Base-by-base conservation (phyloP, 192 early-diverging fungal species). In the Backusella psychrophila region DNA sequence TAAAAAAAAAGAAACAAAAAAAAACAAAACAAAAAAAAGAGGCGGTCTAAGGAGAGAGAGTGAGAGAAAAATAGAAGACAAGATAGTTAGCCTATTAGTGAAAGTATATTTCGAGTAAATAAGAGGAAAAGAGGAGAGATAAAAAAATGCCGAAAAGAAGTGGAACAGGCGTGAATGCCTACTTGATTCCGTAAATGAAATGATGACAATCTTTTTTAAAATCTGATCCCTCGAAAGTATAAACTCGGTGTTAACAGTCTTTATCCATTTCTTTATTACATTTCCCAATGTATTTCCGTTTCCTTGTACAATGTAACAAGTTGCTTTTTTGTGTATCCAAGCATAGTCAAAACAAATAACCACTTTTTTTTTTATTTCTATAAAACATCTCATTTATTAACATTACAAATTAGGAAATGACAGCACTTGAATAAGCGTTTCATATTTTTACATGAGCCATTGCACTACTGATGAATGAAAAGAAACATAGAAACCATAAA, bases 1-100 rank as follows among this genome's bases (percentile, higher is more conserved):
- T 21, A 6, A 71, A 71, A 71, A 71, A 71, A 44, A 71, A 71
- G 11, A 56, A 26, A n/a, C n/a, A n/a, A n/a, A n/a, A n/a, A n/a
- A n/a, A n/a, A n/a, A n/a, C n/a, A n/a, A n/a, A n/a, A n/a, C n/a
- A 56, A 23, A 23, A 56, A 56, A 56, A 56, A 23, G 53, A 8
- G 53, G 21, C 19, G 21, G 21, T 56, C 9, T 23, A 56, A 56
- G 53, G 53, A 26, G 26, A 53, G 29, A 53, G 31, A 73, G 15
- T 15, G 42, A 44, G 17, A 6, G 17, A 49, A 49, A 49, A 49
- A 49, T 38, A 38, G 38, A 11, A 11, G 11, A n/a, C 19, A 49
- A 49, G 46, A 7, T 49, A 49, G 6, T 49, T n/a, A 49, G 46
- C 4, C 6, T 49, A 6, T 49, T 49, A 49, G 46, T 49, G 3